Evolutionary conservation across 2,329 filamentous ascomycete species (phyloP), one percentile per base, ranked within the genome.

Genomic region (Scedosporium boydii): DNA sequence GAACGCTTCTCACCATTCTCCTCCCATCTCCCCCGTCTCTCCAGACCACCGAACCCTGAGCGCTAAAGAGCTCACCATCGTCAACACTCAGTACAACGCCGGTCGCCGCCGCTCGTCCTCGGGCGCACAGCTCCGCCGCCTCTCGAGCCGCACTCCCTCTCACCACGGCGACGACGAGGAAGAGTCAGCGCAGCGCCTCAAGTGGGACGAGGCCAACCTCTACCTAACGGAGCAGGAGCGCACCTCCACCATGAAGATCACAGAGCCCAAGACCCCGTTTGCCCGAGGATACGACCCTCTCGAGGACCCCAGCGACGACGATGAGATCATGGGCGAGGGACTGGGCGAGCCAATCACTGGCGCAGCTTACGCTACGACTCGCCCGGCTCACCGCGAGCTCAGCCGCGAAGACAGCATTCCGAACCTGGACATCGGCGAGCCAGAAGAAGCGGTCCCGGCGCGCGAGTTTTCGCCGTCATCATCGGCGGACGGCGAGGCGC

Each of bases 121-220:
- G 3, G 62, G 62, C 51, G 61, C 65, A 26, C 58, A 64, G 42
- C 89, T 87, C n/a, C 88, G 91, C 62, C 55, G 61, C 41, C 38
- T 34, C 18, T 56, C 57, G 23, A 48, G 91, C 65, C 93, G 90
- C 21, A 95, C 90, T 0, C 93, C 91, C 1, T 85, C 85, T 27
- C 82, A 86, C 2, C 84, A 84, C 66, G 85, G 85, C 4, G 82
- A 82, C 6, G 73, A 77, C 64, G 77, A 79, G 23, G 74, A 78
- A 56, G 79, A 82, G 51, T 74, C 79, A 18, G 87, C 84, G 63
- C 88, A 90, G 66, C 87, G 92, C 65, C 82, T 99, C 68, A 96
- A 97, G 78, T 99, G 95, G 95, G 95, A 99, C 75, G 95, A 99
- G 79, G 95, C 91, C 56, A 99, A 99, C 72, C 83, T 99, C 38